Base-by-base conservation (phyloP, 495 filamentous ascomycete genomes). In the Cairneyella variabilis region DNA sequence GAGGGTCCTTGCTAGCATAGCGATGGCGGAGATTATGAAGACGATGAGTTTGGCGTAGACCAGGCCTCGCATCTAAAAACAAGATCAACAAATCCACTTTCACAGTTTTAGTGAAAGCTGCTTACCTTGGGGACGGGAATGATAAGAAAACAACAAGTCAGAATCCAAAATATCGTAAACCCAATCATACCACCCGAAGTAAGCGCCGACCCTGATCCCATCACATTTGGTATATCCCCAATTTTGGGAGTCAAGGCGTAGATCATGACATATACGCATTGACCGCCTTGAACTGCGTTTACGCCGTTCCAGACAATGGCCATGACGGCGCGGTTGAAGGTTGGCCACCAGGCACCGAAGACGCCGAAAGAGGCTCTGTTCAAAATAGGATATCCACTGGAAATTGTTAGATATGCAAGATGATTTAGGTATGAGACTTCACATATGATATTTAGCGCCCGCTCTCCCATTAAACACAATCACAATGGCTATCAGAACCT, bases 291-390 rank as follows among this genome's bases (percentile, higher is more conserved):
- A 21, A 67, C 66, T 0, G 62, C 51, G 48, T 71, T 69, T 8
- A 69, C 69, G 1, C 69, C 69, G 38, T 69, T 69, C 69, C 69
- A 71, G 2, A 71, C 66, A 46, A 70, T 66, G 1, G 67, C 64
- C 69, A 71, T 69, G 3, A 63, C 60, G 2, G 67, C 69, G 9
- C 69, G 61, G 42, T 70, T 71, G 25, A 71, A 66, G 16, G 67
- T 71, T 8, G 69, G 69, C 67, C 67, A 69, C 52, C 67, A 53
- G 8, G 67, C 67, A 30, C 69, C 69, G 54, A 64, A 70, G 0
- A 63, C 50, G 4, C 69, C 69, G 38, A 67, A 71, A 17, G 67
- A 65, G 1, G 69, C 59, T 45, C 69, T 61, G 44, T 65, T 67
- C 16, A 71, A 51, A 10, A 71, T 68, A 17, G 67, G 69, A 47